Conservation (phyloP, 805 yeast genomes). For the Metschnikowia picachoensis region DNA sequence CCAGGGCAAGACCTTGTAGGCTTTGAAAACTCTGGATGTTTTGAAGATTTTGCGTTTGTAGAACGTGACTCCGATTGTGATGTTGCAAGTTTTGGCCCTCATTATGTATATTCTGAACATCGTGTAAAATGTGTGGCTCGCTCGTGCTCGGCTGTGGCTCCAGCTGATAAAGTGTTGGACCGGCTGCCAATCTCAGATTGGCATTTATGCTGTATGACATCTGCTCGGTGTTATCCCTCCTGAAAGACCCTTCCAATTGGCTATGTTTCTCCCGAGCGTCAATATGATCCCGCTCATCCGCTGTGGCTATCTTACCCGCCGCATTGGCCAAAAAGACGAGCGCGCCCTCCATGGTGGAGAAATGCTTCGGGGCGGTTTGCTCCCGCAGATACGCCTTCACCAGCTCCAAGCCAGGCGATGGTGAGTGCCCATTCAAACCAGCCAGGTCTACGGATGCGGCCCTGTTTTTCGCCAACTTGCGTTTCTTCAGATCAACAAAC, state of each 20-base stretch:
- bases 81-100: background rate
- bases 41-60: background rate
- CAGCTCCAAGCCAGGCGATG: background rate
- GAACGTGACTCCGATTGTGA: too few relatives aligned
- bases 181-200: background rate
- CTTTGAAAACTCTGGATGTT: too few relatives aligned
- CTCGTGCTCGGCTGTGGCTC: too few relatives aligned
- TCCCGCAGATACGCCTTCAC: too few relatives aligned
- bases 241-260: constrained; percentile 33
- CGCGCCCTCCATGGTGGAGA: constrained; percentile 54
- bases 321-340: constrained; percentile 71
- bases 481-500: constrained; percentile 40
- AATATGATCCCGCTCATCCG: constrained; percentile 60
- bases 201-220: too few relatives aligned
- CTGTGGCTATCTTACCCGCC: constrained; percentile 70
- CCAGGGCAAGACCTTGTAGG: too few relatives aligned
- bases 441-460: background rate
- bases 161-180: background rate
- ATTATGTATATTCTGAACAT: background rate
- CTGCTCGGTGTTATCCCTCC: too few relatives aligned
- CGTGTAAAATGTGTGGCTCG: too few relatives aligned
- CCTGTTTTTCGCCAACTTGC: constrained; percentile 9
- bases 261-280: constrained; percentile 49
- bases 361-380: constrained; percentile 19
- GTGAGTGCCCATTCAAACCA: background rate